Percentiles rank a stretch among this genome's conserved stretches.
These are phyloP conservation scores for Helianthus tuberosus DNA, from an alignment of 129 eudicot genomes.

Conservation along the genomic window DNA sequence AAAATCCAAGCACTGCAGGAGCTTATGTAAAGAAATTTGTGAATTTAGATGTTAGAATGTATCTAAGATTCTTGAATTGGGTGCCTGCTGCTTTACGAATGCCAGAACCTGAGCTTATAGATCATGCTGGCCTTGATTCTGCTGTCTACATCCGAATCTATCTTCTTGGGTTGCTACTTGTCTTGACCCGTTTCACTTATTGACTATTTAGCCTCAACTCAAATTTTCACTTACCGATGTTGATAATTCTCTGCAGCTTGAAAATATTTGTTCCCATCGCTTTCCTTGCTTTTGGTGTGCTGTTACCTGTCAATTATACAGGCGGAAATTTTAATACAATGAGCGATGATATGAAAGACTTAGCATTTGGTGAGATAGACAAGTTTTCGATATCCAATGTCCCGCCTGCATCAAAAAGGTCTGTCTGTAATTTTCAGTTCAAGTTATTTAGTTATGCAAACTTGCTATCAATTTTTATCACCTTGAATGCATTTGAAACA, in stretches of 20 bases:
- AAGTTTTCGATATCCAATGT: constrained; percentile 92
- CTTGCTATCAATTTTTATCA: not conserved
- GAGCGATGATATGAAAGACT: constrained; percentile 36
- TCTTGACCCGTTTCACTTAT: constrained; percentile 5
- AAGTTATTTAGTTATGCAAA: not conserved
- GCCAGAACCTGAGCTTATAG: constrained; percentile 97
- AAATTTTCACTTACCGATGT: constrained; percentile 2
- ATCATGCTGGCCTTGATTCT: constrained; percentile 97
- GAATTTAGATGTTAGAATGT: constrained; percentile 73
- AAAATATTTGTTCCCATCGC: constrained; percentile 90
- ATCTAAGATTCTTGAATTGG: constrained; percentile 82
- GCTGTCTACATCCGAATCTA: constrained; percentile 91
- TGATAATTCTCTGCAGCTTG: constrained; percentile 60
- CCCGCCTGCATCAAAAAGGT: constrained; percentile 80
- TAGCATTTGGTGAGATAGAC: constrained; percentile 75
- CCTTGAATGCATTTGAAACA: constrained; percentile 13
- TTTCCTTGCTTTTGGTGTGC: constrained; percentile 69
- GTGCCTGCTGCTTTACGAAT: constrained; percentile 92
- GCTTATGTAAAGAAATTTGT: constrained; percentile 60
- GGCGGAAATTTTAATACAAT: constrained; percentile 46
- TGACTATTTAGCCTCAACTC: not conserved
- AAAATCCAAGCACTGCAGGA: constrained; percentile 68
- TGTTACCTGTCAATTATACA: constrained; percentile 90
- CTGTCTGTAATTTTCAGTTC: constrained; percentile 14
- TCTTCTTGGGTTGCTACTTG: constrained; percentile 76